These are phyloP conservation scores for Evernia prunastri DNA, from an alignment of 495 filamentous ascomycete species.

Conservation along the genomic window DNA sequence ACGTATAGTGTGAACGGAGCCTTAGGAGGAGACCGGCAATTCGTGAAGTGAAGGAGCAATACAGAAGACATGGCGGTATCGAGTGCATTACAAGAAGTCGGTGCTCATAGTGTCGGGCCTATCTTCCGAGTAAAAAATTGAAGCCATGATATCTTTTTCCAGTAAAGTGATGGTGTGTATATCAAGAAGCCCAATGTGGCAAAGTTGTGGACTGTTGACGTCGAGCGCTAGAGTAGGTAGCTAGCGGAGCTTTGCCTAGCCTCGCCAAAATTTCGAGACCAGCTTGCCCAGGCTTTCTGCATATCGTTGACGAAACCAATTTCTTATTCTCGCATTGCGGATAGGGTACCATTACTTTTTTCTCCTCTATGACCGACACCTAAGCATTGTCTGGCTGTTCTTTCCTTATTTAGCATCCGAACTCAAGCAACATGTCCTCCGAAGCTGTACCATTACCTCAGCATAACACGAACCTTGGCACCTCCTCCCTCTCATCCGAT, in stretches of 20 bases:
- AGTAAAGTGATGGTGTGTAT: background rate
- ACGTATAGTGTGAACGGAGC: background rate
- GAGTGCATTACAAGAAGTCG: background rate
- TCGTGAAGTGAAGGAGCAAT: background rate
- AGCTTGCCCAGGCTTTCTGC: background rate
- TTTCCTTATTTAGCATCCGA: background rate
- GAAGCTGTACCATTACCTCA: constrained; percentile 18
- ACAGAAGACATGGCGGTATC: background rate
- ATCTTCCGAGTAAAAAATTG: too few species aligned
- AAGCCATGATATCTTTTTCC: background rate
- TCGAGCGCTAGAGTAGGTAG: constrained; percentile 8
- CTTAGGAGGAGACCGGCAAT: background rate
- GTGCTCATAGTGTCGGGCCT: background rate
- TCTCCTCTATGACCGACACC: background rate
- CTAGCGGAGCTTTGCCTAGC: constrained; percentile 10
- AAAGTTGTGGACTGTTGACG: constrained; percentile 4
- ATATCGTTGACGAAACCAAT: background rate
- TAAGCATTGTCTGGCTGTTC: background rate
- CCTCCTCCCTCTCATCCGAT: constrained; percentile 41
- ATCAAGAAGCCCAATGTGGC: background rate
- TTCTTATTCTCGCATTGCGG: background rate
- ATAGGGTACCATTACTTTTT: background rate
- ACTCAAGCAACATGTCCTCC: constrained; percentile 25
- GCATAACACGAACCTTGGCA: constrained; percentile 38
- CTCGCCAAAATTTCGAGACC: constrained; percentile 18